Evolutionary conservation across 208 protist species (phyloP), one percentile per base, ranked within the genome.

Genomic region (Acanthamoeba sp.): DNA sequence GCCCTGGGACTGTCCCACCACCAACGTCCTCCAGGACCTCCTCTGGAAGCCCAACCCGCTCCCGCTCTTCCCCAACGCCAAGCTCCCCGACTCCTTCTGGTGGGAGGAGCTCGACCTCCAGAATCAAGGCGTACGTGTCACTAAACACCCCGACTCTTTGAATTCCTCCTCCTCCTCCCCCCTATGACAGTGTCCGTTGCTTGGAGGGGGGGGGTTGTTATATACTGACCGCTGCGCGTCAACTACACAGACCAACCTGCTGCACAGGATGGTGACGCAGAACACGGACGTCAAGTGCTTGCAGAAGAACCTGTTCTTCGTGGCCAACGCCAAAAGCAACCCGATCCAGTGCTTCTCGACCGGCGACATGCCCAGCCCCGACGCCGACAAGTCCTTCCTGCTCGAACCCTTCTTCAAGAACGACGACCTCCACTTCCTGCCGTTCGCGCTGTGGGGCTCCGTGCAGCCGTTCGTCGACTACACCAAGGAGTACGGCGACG

Each of bases 31-130:
- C 34, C 64, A 73, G 64, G 64, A 73, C 64, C 64, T 73, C 64
- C 64, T 73, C 64, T 73, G 64, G 64, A 73, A 73, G 64, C 64
- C 64, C 64, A 73, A 73, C 64, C 64, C 64, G 64, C 64, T 73
- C 29, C 64, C 64, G 20, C 14, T 29, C 64, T 73, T 73, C 64
- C 64, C 64, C 64, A 73, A 73, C 64, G 64, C 64, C 64, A 73
- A 73, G 64, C 64, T 73, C 14, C 64, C 64, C 64, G 34, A 73
- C 64, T 32, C n/a, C 64, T 73, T 73, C 64, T 73, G 64, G 64
- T 73, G 64, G 64, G 64, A 73, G 29, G 64, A 73, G n/a, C 64
- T 73, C 64, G 64, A 73, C 16, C 64, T 73, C 64, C 10, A 73
- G 64, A 38, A 73, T 29, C 27, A 40, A 38, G 64, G 64, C 64